These are phyloP conservation scores for Cynara cardunculus DNA, from an alignment of 129 eudicot species.

Conservation along the genomic window DNA sequence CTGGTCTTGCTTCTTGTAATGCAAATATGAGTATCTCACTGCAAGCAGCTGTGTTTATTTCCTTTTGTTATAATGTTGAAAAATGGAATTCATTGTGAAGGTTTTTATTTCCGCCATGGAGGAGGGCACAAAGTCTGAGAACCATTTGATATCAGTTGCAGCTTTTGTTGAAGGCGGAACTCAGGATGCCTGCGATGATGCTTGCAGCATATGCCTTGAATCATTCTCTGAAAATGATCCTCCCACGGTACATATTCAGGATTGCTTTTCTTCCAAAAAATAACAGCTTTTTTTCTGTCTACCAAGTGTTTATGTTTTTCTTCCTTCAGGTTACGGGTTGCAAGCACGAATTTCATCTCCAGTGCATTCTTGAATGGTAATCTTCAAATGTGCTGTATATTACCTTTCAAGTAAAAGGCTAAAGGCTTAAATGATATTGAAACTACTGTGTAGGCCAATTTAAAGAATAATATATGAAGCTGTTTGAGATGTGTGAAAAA, in stretches of 20 bases:
- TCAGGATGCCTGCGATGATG: conserved; percentile 94
- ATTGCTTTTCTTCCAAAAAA: not conserved
- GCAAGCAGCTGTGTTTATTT: not conserved
- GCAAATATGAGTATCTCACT: not conserved
- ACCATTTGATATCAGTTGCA: conserved; percentile 75
- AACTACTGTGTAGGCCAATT: not conserved
- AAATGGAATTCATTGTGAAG: conserved; percentile 23
- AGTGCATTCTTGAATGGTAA: conserved; percentile 94
- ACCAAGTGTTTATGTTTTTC: not conserved
- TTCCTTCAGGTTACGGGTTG: conserved; percentile 74
- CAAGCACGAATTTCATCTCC: conserved; percentile 93
- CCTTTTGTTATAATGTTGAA: not conserved
- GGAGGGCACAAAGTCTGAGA: conserved; percentile 49
- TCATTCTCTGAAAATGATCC: conserved; percentile 82
- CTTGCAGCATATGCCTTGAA: conserved; percentile 94
- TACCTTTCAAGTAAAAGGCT: not conserved
- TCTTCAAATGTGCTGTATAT: not conserved
- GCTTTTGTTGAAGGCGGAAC: conserved; percentile 95
- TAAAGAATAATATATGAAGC: too few species aligned
- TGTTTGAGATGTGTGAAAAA: too few species aligned
- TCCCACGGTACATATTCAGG: conserved; percentile 47
- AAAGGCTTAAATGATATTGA: not conserved
- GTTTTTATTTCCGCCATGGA: conserved; percentile 45
- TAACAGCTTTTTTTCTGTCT: not conserved
- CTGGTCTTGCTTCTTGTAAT: not conserved